phyloP scores from a whole-genome alignment of 805 yeast genomes.

The Suhomyces faveliae region DNA sequence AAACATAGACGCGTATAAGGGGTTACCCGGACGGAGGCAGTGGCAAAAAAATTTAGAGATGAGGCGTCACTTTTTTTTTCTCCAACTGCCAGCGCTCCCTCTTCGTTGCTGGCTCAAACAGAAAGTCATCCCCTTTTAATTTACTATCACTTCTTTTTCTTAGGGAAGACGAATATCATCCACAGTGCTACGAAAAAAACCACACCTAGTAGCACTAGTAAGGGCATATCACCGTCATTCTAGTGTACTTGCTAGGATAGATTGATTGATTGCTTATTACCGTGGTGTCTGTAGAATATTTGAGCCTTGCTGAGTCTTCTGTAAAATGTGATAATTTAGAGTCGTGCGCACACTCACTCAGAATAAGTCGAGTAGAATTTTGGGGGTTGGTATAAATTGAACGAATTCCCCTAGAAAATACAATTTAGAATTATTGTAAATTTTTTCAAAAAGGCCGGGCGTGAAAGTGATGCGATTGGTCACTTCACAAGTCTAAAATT shows the following conservation, averaged over 20 bases:
- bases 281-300: background rate
- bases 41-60: background rate
- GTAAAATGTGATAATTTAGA: background rate
- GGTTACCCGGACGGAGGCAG: background rate
- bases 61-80: constrained; percentile 1
- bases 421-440: background rate
- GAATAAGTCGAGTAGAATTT: background rate
- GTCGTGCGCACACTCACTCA: constrained; percentile 11
- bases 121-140: background rate
- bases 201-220: background rate
- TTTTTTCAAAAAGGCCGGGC: constrained; percentile 2
- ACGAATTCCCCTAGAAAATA: constrained; percentile 6
- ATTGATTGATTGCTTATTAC: no score
- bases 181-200: background rate
- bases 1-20: background rate
- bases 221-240: no score
- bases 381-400: constrained; percentile 11
- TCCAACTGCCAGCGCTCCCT: background rate
- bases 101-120: background rate
- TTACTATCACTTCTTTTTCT: constrained; percentile 1
- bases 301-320: background rate
- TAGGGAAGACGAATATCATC: background rate
- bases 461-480: constrained; percentile 11
- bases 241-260: no score
- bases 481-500: constrained; percentile 5